A percentile compares a stretch with the other conserved stretches of the same genome.
phyloP scores from a whole-genome alignment of 805 yeast genomes.

The Candida caryicola region DNA sequence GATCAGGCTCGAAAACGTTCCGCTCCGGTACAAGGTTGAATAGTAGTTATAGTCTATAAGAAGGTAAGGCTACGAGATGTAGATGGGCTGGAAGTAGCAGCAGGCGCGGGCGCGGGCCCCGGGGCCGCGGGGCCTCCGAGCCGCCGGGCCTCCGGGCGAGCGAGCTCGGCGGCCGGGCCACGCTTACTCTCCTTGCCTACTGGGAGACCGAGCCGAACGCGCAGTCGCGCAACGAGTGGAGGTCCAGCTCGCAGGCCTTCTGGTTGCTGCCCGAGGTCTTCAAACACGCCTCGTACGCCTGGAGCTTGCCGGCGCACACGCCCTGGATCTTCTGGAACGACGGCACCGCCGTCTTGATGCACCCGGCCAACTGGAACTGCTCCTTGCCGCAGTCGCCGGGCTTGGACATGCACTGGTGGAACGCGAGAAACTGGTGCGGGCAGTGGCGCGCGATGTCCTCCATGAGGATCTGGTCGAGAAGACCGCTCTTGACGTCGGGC shows the following conservation, averaged over 20 bases:
- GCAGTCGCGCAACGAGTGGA: conserved; percentile 62
- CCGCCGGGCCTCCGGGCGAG: too few relatives aligned
- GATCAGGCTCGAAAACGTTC: conserved; percentile 30
- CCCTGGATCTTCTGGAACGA: conserved; percentile 66
- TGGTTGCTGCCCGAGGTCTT: conserved; percentile 42
- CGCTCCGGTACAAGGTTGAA: conserved; percentile 34
- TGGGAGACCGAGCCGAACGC: conserved; percentile 35
- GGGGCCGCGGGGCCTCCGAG: too few relatives aligned
- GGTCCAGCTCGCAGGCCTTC: conserved; percentile 50
- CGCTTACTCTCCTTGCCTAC: not conserved
- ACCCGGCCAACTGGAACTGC: conserved; percentile 56
- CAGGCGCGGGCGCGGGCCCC: too few relatives aligned
- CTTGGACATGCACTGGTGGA: conserved; percentile 67
- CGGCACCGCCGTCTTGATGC: conserved; percentile 67
- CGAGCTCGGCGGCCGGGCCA: too few relatives aligned
- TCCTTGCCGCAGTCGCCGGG: conserved; percentile 56
- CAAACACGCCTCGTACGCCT: conserved; percentile 66
- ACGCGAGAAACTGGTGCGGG: conserved; percentile 68
- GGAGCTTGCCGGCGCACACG: conserved; percentile 56
- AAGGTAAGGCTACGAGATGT: too few relatives aligned
- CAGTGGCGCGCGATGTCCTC: conserved; percentile 77
- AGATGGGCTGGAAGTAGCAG: too few relatives aligned
- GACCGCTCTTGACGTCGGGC: conserved; percentile 2
- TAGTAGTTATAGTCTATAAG: too few relatives aligned
- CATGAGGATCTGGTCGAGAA: conserved; percentile 68